phyloP scores from a whole-genome alignment of 148 eudicot genomes.

The Selenicereus undatus region DNA sequence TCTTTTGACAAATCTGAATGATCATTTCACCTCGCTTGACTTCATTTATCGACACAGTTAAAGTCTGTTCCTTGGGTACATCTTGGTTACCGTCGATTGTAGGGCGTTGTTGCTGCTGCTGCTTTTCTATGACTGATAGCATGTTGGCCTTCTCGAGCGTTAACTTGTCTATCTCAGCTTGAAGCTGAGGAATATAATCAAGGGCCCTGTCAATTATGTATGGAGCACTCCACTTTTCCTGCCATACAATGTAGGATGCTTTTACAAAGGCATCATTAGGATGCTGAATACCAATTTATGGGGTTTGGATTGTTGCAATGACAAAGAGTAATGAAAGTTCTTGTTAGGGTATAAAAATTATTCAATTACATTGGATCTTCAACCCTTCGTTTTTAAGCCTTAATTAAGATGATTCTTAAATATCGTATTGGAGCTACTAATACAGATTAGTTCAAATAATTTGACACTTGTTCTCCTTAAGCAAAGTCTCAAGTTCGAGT shows the following conservation, averaged over 20 bases:
- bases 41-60: slow-evolving; percentile 44
- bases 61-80: neutral
- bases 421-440: no score
- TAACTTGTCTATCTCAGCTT: slow-evolving; percentile 38
- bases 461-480: no score
- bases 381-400: no score
- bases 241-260: neutral
- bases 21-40: slow-evolving; percentile 42
- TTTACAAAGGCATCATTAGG: neutral
- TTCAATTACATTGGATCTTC: no score
- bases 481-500: no score
- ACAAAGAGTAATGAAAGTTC: no score
- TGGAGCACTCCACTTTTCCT: slow-evolving; percentile 57
- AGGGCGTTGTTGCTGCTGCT: slow-evolving; percentile 8
- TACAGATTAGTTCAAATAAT: no score
- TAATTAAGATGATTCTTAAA: no score
- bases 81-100: neutral
- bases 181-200: slow-evolving; percentile 49
- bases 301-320: no score
- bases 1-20: slow-evolving; percentile 39
- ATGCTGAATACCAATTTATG: no score
- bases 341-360: no score
- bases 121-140: slow-evolving; percentile 13
- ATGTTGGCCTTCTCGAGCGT: slow-evolving; percentile 32
- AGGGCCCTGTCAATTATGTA: slow-evolving; percentile 47